Evolutionary conservation across 116 monocot species (phyloP), one percentile per base, ranked within the genome.

Genomic region (Thalassia testudinum): DNA sequence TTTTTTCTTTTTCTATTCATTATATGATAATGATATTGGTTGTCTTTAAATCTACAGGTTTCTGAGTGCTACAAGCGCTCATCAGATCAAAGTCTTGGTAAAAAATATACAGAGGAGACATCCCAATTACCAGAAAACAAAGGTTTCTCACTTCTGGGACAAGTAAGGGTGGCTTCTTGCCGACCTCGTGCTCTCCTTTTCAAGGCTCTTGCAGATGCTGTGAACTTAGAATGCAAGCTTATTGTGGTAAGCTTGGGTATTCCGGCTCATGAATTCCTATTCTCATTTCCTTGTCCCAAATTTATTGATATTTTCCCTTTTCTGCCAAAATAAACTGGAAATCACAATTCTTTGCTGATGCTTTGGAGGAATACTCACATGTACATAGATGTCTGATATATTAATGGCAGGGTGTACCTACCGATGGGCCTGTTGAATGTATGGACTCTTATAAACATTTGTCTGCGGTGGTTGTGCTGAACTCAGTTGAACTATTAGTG

Each of bases 141-240:
- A 80, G 83, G 87, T 27, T 57, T 83, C 51, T 87, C 83, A 68
- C 78, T 92, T 34, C 45, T 92, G 57, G 92, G 92, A 47, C 83
- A 92, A 58, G 80, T 92, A 83, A 77, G 68, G 58, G 75, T 87
- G 62, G 92, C 83, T 69, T 87, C 87, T 53, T 92, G 92, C 60
- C 69, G 92, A 37, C 86, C 92, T 45, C 82, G 92, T 22, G 87
- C 92, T 54, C 78, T 92, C 75, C 68, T 92, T 42, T 92, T 92
- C 66, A 92, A 92, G 56, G 82, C 83, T 80, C 80, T 92, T 65
- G 87, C 87, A 49, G 92, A 92, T 80, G 66, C 87, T 71, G 87
- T 83, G 52, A 87, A 87, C 22, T 38, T 67, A 14, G 67, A 67
- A 30, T 53, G 59, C 59, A 59, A 59, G 37, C 59, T 67, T 43